phyloP scores from a whole-genome alignment of 805 yeast species.

The Candida corydali region DNA sequence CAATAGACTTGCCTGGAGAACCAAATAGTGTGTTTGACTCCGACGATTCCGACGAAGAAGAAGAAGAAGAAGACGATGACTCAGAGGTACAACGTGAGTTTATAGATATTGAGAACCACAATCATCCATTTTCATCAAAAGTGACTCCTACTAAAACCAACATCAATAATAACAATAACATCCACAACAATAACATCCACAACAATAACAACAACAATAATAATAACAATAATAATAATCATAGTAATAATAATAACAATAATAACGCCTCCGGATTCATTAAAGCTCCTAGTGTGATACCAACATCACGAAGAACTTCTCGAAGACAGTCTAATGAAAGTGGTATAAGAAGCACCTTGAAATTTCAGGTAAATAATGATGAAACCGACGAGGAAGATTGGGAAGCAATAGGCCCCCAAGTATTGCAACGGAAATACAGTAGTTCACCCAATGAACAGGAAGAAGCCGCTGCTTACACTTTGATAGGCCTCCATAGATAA shows the following conservation, averaged over 20 bases:
- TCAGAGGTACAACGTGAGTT: constrained; percentile 7
- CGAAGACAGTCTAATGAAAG: constrained; percentile 40
- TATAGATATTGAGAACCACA: constrained; percentile 19
- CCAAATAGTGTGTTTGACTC: constrained; percentile 17
- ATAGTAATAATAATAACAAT: not conserved
- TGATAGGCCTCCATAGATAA: not conserved
- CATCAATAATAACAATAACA: no score
- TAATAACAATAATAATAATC: not conserved
- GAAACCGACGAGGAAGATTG: constrained; percentile 98
- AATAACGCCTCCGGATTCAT: not conserved
- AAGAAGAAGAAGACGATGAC: constrained; percentile 21
- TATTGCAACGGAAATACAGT: constrained; percentile 28
- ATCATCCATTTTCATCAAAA: no score
- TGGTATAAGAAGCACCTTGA: constrained; percentile 25
- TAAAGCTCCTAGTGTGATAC: not conserved
- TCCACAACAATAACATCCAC: no score
- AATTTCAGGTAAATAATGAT: not conserved
- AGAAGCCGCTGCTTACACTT: not conserved
- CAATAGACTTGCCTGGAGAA: constrained; percentile 33
- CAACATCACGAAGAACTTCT: not conserved
- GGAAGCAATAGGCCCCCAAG: constrained; percentile 82
- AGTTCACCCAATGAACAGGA: not conserved
- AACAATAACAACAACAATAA: not conserved
- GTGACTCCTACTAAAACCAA: no score
- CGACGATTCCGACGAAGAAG: constrained; percentile 28